Evolutionary conservation across 2,329 filamentous ascomycete species (phyloP).

Genomic region (Raffaelea albimanens): DNA sequence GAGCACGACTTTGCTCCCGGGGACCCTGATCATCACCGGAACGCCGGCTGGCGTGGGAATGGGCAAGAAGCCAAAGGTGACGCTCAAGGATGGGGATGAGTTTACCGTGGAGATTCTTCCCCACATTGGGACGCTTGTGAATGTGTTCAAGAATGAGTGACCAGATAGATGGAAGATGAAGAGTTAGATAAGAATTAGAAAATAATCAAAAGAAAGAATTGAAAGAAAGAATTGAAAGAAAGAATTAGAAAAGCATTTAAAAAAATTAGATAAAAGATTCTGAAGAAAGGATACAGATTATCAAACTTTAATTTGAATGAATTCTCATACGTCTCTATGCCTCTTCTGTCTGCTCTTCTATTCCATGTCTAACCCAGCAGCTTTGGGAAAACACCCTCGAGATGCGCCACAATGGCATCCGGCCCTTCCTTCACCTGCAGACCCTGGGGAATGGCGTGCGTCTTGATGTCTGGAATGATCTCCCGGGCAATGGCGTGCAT

Average conservation of each 20-base stretch:
- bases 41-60: slow-evolving; percentile 32
- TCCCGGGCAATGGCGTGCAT: slow-evolving; percentile 34
- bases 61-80: slow-evolving; percentile 24
- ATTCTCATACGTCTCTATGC: too few relatives aligned
- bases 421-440: slow-evolving; percentile 43
- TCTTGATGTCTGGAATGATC: slow-evolving; percentile 36
- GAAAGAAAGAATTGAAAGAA: too few relatives aligned
- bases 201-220: too few relatives aligned
- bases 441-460: slow-evolving; percentile 42
- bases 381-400: slow-evolving; percentile 30
- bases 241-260: too few relatives aligned
- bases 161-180: too few relatives aligned
- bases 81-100: slow-evolving; percentile 28
- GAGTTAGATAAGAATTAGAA: too few relatives aligned
- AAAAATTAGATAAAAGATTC: too few relatives aligned
- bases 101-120: slow-evolving; percentile 32
- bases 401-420: slow-evolving; percentile 44
- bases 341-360: neutral
- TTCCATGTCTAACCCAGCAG: slow-evolving; percentile 12
- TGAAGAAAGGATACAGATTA: too few relatives aligned
- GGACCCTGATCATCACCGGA: slow-evolving; percentile 31
- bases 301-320: too few relatives aligned
- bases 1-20: slow-evolving; percentile 29
- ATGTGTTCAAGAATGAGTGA: too few relatives aligned
- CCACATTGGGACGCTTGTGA: slow-evolving; percentile 25